These are phyloP conservation scores for Trametes sp. DNA, from an alignment of 1,284 basidiomycete species.

Conservation along the genomic window DNA sequence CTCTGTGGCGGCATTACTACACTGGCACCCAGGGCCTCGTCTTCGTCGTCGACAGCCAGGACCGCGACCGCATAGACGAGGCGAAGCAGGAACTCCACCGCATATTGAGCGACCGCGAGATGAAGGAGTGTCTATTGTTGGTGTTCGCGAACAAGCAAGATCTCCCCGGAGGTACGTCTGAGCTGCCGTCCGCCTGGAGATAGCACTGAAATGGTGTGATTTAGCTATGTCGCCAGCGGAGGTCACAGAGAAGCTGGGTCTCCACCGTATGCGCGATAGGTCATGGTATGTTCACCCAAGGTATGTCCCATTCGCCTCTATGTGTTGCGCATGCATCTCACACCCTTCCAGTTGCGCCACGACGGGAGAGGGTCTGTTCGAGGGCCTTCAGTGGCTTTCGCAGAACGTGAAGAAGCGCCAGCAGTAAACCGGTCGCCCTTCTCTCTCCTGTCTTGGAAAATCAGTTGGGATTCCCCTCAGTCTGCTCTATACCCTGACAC, in stretches of 20 bases:
- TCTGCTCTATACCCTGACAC: constrained; percentile 42
- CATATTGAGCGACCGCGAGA: constrained; percentile 96
- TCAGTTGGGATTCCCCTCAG: constrained; percentile 32
- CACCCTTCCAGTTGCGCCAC: constrained; percentile 80
- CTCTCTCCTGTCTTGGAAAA: constrained; percentile 24
- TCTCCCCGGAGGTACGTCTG: constrained; percentile 86
- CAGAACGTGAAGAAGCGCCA: constrained; percentile 95
- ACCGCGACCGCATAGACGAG: constrained; percentile 95
- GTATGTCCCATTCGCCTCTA: constrained; percentile 55
- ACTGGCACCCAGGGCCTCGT: constrained; percentile 99
- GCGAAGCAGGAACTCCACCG: constrained; percentile 96
- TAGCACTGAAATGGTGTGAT: constrained; percentile 7
- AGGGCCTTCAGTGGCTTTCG: constrained; percentile 95
- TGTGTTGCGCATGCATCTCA: constrained; percentile 4
- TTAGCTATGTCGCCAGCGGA: constrained; percentile 98
- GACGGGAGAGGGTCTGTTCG: constrained; percentile 94
- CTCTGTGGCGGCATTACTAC: constrained; percentile 98
- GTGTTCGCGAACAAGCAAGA: constrained; percentile 99
- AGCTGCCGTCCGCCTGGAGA: neutral
- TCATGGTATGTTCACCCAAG: constrained; percentile 99
- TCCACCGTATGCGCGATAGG: constrained; percentile 95
- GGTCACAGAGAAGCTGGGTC: constrained; percentile 96
- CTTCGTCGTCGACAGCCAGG: constrained; percentile 92
- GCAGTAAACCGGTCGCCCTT: constrained; percentile 51
- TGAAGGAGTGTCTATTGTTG: constrained; percentile 96